phyloP scores from a whole-genome alignment of 1,139 yeast species.

The Pichia sp. region DNA sequence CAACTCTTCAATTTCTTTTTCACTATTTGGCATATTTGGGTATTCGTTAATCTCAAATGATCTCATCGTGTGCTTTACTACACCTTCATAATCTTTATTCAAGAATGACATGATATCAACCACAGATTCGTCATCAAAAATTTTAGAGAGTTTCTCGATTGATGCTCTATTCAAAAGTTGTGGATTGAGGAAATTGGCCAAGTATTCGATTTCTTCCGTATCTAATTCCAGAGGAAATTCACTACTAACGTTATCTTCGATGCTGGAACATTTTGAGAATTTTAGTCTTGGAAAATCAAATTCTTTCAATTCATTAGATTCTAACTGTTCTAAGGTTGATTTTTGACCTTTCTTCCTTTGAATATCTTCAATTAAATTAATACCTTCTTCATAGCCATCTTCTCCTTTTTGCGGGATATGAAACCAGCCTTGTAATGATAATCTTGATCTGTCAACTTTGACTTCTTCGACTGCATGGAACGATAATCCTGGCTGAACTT shows the following conservation, averaged over 20 bases:
- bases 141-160: constrained; percentile 35
- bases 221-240: constrained; percentile 19
- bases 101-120: constrained; percentile 61
- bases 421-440: constrained; percentile 97
- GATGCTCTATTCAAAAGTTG: constrained; percentile 39
- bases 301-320: constrained; percentile 67
- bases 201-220: constrained; percentile 36
- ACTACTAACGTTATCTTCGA: constrained; percentile 9
- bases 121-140: constrained; percentile 60
- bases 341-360: constrained; percentile 30
- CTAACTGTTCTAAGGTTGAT: constrained; percentile 75
- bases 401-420: constrained; percentile 95
- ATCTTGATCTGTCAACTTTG: constrained; percentile 75
- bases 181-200: constrained; percentile 48
- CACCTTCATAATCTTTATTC: constrained; percentile 42
- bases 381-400: constrained; percentile 72
- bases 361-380: constrained; percentile 59
- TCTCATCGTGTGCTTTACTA: constrained; percentile 41
- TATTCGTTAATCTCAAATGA: constrained; percentile 42
- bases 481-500: constrained; percentile 91
- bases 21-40: constrained; percentile 46
- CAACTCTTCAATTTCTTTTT: constrained; percentile 39
- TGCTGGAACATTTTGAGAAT: constrained; percentile 28
- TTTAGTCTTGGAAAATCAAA: constrained; percentile 68
- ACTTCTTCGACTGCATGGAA: constrained; percentile 99